Evolutionary conservation across 345 rosid species (phyloP).

Genomic region (Aquilaria sinensis): DNA sequence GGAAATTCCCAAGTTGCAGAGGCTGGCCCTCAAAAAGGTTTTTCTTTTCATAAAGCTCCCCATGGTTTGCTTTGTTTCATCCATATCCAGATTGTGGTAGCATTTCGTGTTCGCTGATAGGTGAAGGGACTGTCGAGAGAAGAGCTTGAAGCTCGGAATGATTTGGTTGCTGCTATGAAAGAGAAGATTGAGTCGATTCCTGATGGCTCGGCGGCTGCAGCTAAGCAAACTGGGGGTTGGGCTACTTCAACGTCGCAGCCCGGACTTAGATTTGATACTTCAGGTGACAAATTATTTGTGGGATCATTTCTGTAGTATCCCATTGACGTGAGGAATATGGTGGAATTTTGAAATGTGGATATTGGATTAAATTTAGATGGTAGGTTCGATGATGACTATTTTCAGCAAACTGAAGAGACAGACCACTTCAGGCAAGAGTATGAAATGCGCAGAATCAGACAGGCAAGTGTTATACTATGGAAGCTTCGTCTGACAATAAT

Average conservation of each 20-base stretch:
- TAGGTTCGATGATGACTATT: conserved; percentile 40
- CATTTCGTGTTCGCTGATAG: conserved; percentile 7
- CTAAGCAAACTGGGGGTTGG: conserved; percentile 34
- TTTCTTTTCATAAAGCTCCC: background rate
- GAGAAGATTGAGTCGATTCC: conserved; percentile 59
- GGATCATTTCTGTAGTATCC: background rate
- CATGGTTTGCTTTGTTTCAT: background rate
- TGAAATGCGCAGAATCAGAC: conserved; percentile 51
- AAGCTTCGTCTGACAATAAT: too few species aligned
- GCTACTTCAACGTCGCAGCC: conserved; percentile 32
- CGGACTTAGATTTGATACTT: conserved; percentile 44
- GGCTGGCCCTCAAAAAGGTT: conserved; percentile 61
- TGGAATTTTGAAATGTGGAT: background rate
- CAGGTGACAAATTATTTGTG: conserved; percentile 18
- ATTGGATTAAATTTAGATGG: conserved; percentile 24
- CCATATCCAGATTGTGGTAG: background rate
- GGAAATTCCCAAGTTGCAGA: conserved; percentile 58
- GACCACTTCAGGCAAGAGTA: conserved; percentile 49
- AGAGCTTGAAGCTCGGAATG: conserved; percentile 54
- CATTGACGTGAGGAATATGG: background rate
- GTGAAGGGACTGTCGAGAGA: conserved; percentile 55
- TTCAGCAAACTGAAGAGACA: conserved; percentile 50
- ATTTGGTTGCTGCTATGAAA: conserved; percentile 48
- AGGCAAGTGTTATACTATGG: conserved; percentile 24
- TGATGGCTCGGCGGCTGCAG: conserved; percentile 42